Evolutionary conservation across 2,329 filamentous ascomycete genomes (phyloP).

Genomic region (Ploettnerulaceae sp.): DNA sequence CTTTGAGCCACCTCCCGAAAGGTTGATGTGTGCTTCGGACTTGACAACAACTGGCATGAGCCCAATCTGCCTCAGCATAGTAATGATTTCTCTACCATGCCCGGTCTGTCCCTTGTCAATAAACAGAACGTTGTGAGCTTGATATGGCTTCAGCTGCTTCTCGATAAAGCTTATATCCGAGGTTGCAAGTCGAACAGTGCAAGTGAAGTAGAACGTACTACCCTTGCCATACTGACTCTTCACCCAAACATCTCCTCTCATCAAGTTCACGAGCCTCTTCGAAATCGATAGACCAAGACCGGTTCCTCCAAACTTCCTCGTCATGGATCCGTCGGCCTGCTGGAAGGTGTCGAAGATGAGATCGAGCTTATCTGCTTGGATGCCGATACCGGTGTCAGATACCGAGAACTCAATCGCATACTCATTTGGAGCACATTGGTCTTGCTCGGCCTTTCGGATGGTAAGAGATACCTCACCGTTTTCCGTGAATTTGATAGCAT

Average conservation of each 20-base stretch:
- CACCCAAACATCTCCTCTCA: conserved; percentile 96
- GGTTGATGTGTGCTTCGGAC: conserved; percentile 63
- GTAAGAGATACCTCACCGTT: conserved; percentile 92
- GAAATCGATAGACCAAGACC: conserved; percentile 93
- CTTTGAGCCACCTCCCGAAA: conserved; percentile 49
- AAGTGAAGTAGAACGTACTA: conserved; percentile 95
- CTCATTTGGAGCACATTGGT: conserved; percentile 64
- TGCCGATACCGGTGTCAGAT: conserved; percentile 93
- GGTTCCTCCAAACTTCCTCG: conserved; percentile 90
- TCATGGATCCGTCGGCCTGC: conserved; percentile 95
- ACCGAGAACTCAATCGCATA: conserved; percentile 96
- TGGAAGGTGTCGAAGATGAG: conserved; percentile 99
- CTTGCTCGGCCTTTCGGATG: conserved; percentile 68
- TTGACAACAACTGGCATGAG: conserved; percentile 81
- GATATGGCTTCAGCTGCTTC: conserved; percentile 84
- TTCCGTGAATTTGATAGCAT: conserved; percentile 98
- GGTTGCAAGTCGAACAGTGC: conserved; percentile 77
- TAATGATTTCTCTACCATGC: conserved; percentile 68
- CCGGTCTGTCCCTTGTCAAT: conserved; percentile 85
- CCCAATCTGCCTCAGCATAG: conserved; percentile 73
- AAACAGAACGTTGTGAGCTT: conserved; percentile 86
- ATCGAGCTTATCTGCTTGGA: conserved; percentile 90
- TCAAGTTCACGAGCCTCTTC: conserved; percentile 87
- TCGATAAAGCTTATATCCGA: conserved; percentile 73
- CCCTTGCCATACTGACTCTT: conserved; percentile 87